phyloP scores from a whole-genome alignment of 495 filamentous ascomycete genomes.

The Tuber calosporum region DNA sequence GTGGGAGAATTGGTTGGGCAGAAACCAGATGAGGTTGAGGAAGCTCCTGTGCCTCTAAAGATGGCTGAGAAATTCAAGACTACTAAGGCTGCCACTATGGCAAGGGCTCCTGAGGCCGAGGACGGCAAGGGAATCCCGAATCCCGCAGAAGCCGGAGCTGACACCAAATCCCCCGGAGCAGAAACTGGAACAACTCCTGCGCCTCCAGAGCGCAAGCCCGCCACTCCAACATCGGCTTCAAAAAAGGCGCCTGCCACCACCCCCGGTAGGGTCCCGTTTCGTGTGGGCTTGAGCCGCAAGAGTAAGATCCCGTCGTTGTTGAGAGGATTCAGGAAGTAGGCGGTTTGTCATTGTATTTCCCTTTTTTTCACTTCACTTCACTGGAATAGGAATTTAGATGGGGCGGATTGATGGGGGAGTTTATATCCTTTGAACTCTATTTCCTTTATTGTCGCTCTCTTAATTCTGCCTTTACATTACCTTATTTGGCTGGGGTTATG shows the following conservation, averaged over 20 bases:
- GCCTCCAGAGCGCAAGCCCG: background rate
- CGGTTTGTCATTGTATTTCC: background rate
- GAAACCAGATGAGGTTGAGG: background rate
- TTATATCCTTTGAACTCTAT: constrained; percentile 10
- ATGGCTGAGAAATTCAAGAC: background rate
- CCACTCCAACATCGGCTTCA: constrained; percentile 4
- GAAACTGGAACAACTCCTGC: constrained; percentile 15
- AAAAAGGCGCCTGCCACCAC: constrained; percentile 34
- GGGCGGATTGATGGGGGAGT: background rate
- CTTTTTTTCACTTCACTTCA: background rate
- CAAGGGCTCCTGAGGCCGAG: background rate
- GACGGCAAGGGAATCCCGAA: background rate
- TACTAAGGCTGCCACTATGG: background rate
- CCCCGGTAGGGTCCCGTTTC: constrained; percentile 37
- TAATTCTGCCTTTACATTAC: background rate
- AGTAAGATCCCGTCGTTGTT: constrained; percentile 38
- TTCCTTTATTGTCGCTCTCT: constrained; percentile 4
- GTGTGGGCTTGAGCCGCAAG: constrained; percentile 39
- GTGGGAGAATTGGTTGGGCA: background rate
- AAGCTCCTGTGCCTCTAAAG: background rate
- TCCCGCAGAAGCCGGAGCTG: background rate
- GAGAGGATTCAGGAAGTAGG: constrained; percentile 36
- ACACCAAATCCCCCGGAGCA: background rate
- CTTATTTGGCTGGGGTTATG: background rate
- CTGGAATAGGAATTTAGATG: background rate